Evolutionary conservation across 352 stramenopile genomes (phyloP), one percentile per base, ranked within the genome.

Genomic region (Chrysophaeum taylorii): DNA sequence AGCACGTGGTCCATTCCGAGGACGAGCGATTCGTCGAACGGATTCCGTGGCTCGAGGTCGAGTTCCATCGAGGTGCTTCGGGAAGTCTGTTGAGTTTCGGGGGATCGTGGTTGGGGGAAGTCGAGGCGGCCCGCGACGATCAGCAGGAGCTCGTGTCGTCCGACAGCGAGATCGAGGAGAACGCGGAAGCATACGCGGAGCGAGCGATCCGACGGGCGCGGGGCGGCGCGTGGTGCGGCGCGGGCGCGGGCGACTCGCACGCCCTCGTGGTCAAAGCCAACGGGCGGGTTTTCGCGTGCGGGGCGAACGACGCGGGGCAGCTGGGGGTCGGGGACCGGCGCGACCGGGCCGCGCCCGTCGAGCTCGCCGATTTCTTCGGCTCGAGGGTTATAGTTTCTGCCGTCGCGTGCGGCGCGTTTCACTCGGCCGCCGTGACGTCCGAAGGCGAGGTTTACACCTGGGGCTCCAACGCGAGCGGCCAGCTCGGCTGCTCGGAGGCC

Each of bases 221-320:
- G n/a, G n/a, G n/a, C n/a, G n/a, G n/a, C n/a, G n/a, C n/a, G n/a
- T n/a, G n/a, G n/a, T n/a, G n/a, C n/a, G n/a, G n/a, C n/a, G n/a
- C n/a, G n/a, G 50, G 5, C 50, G 23, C 7, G 7, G 50, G 50
- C 50, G 50, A 2, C 27, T n/a, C 2, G 7, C 50, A 62, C 50
- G 16, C 15, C 25, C 27, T 37, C 25, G 14, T 37, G 7, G 50
- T 36, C 4, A 25, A 2, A 2, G 1, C 7, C 25, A 36, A 37
- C 50, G 70, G 70, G 18, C n/a, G 1, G 25, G 41, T 74, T n/a
- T 74, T 71, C 53, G 62, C 63, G 1, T 43, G 21, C 63, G 70
- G 70, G 4, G 31, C 29, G 9, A 71, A 70, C 50, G 62, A 70
- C 35, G 50, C 61, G 48, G 70, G 70, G 15, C 61, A 74, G 43